Evolutionary conservation across 345 rosid species (phyloP).

Genomic region (Stellera chamaejasme): DNA sequence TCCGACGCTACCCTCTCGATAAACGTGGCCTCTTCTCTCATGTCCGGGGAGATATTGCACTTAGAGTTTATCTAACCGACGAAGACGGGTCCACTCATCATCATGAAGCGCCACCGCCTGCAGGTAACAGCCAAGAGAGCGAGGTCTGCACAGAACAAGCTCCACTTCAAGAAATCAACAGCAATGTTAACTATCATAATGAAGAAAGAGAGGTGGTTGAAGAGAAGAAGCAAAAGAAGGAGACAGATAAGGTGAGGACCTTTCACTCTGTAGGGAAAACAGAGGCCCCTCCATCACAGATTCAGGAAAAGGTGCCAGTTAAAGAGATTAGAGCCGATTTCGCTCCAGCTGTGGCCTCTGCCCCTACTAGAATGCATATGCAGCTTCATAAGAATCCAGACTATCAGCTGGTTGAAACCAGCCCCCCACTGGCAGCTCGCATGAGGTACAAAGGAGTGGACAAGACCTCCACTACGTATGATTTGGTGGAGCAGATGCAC

Average conservation of each 20-base stretch:
- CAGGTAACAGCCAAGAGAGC: too few species aligned
- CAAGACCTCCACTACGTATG: constrained; percentile 35
- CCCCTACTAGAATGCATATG: constrained; percentile 41
- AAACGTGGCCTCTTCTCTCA: constrained; percentile 11
- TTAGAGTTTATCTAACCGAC: constrained; percentile 4
- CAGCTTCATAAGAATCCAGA: constrained; percentile 38
- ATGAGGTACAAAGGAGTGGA: constrained; percentile 31
- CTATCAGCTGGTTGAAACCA: constrained; percentile 28
- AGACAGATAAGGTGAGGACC: constrained; percentile 59
- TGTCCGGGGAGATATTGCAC: constrained; percentile 17
- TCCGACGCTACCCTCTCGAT: constrained; percentile 14
- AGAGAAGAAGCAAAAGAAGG: constrained; percentile 21
- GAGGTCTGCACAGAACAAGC: constrained; percentile 5
- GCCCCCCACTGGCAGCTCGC: constrained; percentile 36
- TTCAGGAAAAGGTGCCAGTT: constrained; percentile 14
- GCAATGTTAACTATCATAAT: constrained; percentile 9
- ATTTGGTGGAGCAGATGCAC: constrained; percentile 44
- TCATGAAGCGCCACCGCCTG: too few species aligned
- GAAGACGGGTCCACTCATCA: not conserved
- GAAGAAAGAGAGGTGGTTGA: constrained; percentile 20
- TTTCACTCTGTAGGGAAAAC: constrained; percentile 60
- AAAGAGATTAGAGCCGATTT: constrained; percentile 44
- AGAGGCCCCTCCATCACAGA: constrained; percentile 13
- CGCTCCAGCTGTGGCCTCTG: constrained; percentile 33
- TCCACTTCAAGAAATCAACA: constrained; percentile 24